Evolutionary conservation across 768 basidiomycete species (phyloP), one percentile per base, ranked within the genome.

Genomic region (Mycena epipterygia): DNA sequence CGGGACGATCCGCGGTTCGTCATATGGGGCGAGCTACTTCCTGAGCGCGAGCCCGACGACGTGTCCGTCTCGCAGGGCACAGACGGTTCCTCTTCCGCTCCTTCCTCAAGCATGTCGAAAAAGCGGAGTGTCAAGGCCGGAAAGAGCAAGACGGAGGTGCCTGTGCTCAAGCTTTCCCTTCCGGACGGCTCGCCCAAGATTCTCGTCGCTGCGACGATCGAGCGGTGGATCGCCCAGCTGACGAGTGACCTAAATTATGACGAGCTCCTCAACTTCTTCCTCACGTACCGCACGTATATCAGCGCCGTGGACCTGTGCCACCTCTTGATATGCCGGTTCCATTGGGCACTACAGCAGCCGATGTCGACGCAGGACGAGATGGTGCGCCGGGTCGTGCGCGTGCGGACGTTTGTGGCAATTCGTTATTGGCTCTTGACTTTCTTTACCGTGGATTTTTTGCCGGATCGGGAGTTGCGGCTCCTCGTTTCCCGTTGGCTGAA

Each of bases 341-440:
- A 95, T 76, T 97, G 96, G 96, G 91, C 95, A 2, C 81, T 96
- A 52, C 86, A 88, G 66, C 81, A 84, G 33, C 78, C 86, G 0
- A 76, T 79, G 6, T 86, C 87, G 8, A 53, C 75, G 27, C 87
- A 89, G 55, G 95, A 95, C 75, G 92, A 94, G 70, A 87, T 87
- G 62, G 88, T 91, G 37, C 86, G 91, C 64, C 87, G 91, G 59
- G 91, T 96, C 62, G 95, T 96, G 29, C 89, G 95, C 48, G 94
- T 96, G 12, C 86, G 96, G 76, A 97, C 96, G 14, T 96, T 95
- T 77, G 93, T 95, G 35, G 95, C 95, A 7, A 90, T 97, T 63
- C 88, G 95, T 48, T 95, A 95, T 76, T 98, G 96, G 96, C 79
- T 97, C 51, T 82, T 95, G 76, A 95, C 95, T 9, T 97, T 97